Percentiles rank a stretch among this genome's conserved stretches.
Evolutionary conservation across 176 grass and related monocot genomes (phyloP).

Genomic region (Avena insularis): DNA sequence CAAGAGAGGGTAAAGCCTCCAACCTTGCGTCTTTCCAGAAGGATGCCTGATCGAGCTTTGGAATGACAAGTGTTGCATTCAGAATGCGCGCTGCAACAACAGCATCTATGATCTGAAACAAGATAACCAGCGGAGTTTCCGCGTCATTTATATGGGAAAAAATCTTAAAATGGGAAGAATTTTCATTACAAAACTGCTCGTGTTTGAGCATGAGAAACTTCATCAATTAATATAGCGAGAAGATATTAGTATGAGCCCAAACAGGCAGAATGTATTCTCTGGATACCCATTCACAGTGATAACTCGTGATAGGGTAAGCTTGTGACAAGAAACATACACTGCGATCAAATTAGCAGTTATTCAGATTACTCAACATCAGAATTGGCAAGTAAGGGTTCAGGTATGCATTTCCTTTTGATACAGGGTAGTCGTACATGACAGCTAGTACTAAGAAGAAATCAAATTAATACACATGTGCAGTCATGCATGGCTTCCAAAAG

Average conservation of each 20-base stretch:
- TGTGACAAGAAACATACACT: background rate
- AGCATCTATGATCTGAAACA: constrained; percentile 92
- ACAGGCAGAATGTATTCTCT: background rate
- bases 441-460: constrained; percentile 40
- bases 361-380: constrained; percentile 31
- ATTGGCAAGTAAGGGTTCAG: constrained; percentile 6
- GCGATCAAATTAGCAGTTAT: background rate
- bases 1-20: constrained; percentile 30
- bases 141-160: background rate
- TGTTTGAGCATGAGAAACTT: background rate
- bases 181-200: background rate
- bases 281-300: background rate
- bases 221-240: background rate
- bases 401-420: constrained; percentile 22
- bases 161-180: background rate
- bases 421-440: constrained; percentile 19
- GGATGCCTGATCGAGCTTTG: constrained; percentile 84
- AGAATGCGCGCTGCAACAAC: constrained; percentile 89
- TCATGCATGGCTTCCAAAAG: constrained; percentile 32
- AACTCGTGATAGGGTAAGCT: background rate
- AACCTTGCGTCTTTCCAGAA: constrained; percentile 96
- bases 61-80: constrained; percentile 91
- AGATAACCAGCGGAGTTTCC: constrained; percentile 17
- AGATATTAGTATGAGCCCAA: background rate
- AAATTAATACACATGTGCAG: constrained; percentile 10